Conservation (phyloP, 345 rosid species). For the Theobroma cacao region DNA sequence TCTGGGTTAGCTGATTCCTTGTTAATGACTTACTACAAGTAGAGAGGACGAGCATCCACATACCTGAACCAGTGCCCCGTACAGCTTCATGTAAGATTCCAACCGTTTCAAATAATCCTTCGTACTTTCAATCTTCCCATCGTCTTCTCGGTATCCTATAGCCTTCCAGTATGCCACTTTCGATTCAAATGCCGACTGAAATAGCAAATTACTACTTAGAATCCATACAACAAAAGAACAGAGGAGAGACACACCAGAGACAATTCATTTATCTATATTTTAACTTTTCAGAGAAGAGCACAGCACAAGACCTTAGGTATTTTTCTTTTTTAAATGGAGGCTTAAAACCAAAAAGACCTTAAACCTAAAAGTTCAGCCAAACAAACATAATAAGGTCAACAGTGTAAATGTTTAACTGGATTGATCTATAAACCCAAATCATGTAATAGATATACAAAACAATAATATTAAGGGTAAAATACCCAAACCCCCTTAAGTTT, state of each 20-base stretch:
- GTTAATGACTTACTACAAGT: constrained; percentile 3
- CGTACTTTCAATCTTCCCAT: constrained; percentile 48
- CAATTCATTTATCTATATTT: background rate
- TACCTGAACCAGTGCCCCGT: constrained; percentile 95
- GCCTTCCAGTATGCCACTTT: constrained; percentile 52
- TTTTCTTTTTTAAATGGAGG: background rate
- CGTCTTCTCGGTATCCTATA: constrained; percentile 47
- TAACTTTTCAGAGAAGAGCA: background rate
- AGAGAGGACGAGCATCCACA: constrained; percentile 29
- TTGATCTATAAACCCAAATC: background rate
- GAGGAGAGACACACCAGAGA: background rate
- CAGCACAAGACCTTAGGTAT: background rate
- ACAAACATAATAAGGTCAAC: background rate
- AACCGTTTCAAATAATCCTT: constrained; percentile 49
- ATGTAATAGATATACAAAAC: background rate
- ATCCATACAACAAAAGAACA: background rate
- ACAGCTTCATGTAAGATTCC: constrained; percentile 70
- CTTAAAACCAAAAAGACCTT: background rate
- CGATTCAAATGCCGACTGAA: constrained; percentile 68
- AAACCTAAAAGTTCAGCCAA: background rate
- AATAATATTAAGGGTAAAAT: no score
- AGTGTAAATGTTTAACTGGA: background rate
- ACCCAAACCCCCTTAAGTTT: no score
- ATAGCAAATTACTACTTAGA: constrained; percentile 13
- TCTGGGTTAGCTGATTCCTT: constrained; percentile 2